Evolutionary conservation across 202 grass and related monocot genomes (phyloP).

Genomic region (Zizania palustris): DNA sequence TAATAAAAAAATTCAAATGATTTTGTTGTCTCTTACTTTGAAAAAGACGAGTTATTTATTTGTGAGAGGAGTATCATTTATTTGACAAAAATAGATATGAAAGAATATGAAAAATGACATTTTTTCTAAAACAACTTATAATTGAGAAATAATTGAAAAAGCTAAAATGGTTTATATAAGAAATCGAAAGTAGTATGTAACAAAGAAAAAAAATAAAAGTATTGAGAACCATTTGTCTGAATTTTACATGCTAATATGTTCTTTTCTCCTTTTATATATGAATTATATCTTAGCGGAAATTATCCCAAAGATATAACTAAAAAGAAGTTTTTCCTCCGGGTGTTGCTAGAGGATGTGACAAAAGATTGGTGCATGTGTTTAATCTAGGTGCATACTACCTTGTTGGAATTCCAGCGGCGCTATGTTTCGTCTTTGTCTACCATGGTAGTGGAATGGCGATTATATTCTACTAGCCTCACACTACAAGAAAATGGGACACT

Average conservation of each 20-base stretch:
- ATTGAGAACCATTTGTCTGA: background rate
- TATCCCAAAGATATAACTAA: background rate
- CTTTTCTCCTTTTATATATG: background rate
- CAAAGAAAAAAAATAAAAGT: background rate
- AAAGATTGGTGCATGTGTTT: conserved; percentile 81
- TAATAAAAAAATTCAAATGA: no score
- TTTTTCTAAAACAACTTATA: no score
- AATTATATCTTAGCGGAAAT: background rate
- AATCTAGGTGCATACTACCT: conserved; percentile 83
- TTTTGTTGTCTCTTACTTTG: no score
- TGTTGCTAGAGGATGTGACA: conserved; percentile 74
- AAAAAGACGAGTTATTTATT: no score
- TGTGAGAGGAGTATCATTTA: no score
- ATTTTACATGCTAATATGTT: background rate
- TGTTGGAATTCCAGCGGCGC: conserved; percentile 47
- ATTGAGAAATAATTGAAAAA: no score
- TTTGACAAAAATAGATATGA: no score
- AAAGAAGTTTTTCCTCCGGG: conserved; percentile 41
- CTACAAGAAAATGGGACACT: no score
- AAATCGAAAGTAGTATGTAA: no score
- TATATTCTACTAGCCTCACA: background rate
- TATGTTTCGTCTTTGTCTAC: conserved; percentile 60
- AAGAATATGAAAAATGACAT: no score
- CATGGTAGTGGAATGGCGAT: conserved; percentile 74
- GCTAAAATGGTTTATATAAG: no score